Base-by-base conservation (phyloP, 805 yeast genomes). In the Candida ficus region DNA sequence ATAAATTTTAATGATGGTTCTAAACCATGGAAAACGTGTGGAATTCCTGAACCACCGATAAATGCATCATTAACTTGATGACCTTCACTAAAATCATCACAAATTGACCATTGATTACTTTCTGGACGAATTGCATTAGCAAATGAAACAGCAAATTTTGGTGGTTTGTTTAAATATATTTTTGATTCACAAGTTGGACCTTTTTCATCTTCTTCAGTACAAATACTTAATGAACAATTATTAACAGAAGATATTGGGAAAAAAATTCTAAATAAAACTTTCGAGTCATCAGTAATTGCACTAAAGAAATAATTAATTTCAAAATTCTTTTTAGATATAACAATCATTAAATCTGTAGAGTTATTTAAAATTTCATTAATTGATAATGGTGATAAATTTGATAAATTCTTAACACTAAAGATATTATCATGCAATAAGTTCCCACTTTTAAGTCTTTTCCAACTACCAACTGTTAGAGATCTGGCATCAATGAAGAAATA, bases 71-170 rank as follows among this genome's bases (percentile, higher is more conserved):
- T 77, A 6, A 85, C 93, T 56, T 84, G 91, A 53, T 82, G 88
- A 12, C 86, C 90, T 52, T 84, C 93, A 43, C 87, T 79, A 49
- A 85, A 85, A 61, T 85, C 95, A 43, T 83, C 91, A 60, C 91
- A 83, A 20, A 83, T 79, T 1, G 85, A 79, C 90, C 90, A 82
- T 51, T 78, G 84, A 56, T 80, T 80, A 19, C 70, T 59, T 47
- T 72, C 67, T 46, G 70, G 70, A 2, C 55, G 57, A 38, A 70
- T 70, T 14, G 76, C 76, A 50, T 75, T 72, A 42, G 78, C 65
- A 57, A 83, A 84, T 52, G 80, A 81, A 1, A 85, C 93, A 1
- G 90, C 86, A 61, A 85, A 85, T 53, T 78, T 80, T 5, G 95
- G 95, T 30, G 85, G 75, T 42, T 78, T 75, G 17, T 73, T 63